phyloP scores from a whole-genome alignment of 23 red algal species.

The Gracilariopsis chorda region DNA sequence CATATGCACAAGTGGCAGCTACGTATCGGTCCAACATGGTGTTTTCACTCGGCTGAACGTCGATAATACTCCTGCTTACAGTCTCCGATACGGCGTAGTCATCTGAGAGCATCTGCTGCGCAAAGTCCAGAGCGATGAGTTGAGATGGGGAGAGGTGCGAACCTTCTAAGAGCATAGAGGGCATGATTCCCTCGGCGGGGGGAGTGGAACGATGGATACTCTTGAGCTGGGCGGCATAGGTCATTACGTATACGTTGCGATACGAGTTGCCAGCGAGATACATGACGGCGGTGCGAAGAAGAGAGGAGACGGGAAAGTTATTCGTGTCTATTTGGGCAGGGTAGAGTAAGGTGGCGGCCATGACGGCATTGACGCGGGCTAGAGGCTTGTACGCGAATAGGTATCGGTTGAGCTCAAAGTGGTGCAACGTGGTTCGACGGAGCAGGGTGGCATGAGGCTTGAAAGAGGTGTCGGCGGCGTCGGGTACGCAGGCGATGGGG shows the following conservation, averaged over 20 bases:
- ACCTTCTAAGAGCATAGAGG: slow-evolving; percentile 28
- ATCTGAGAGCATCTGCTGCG: slow-evolving; percentile 22
- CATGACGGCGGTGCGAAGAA: slow-evolving; percentile 49
- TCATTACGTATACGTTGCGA: slow-evolving; percentile 62
- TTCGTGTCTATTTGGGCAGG: neutral
- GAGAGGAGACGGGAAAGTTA: slow-evolving; percentile 34
- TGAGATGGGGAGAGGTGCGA: neutral
- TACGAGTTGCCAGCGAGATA: slow-evolving; percentile 57
- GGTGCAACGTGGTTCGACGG: slow-evolving; percentile 7
- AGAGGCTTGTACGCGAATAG: slow-evolving; percentile 57
- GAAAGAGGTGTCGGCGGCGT: slow-evolving; percentile 28
- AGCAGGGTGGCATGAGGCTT: slow-evolving; percentile 22
- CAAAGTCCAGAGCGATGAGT: slow-evolving; percentile 43
- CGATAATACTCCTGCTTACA: neutral
- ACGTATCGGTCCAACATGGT: slow-evolving; percentile 17
- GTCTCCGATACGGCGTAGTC: slow-evolving; percentile 10
- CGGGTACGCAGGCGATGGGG: slow-evolving; percentile 39
- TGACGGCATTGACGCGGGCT: slow-evolving; percentile 36
- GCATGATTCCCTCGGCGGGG: slow-evolving; percentile 27
- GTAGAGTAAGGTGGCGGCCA: slow-evolving; percentile 9
- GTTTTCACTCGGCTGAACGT: neutral
- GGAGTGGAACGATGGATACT: slow-evolving; percentile 13
- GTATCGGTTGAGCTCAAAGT: slow-evolving; percentile 55
- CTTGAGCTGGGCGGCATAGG: slow-evolving; percentile 46
- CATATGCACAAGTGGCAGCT: slow-evolving; percentile 24